These are phyloP conservation scores for Mortierella sp. DNA, from an alignment of 371 early-diverging fungal genomes.

Conservation along the genomic window DNA sequence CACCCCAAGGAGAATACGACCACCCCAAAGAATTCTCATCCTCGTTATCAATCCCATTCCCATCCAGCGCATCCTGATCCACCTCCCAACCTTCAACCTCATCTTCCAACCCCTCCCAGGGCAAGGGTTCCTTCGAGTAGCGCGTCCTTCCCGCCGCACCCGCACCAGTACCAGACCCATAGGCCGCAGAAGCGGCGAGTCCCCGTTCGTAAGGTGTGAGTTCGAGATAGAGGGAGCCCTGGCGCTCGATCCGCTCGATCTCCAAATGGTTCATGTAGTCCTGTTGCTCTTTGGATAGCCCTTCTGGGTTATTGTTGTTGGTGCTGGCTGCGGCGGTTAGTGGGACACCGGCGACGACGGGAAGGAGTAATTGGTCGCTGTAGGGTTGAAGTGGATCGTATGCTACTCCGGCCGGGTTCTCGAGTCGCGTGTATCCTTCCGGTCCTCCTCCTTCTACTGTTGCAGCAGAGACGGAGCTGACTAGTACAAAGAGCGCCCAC, in stretches of 20 bases:
- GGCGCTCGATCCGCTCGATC: slow-evolving; percentile 7
- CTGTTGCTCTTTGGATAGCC: not conserved
- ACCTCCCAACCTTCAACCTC: not conserved
- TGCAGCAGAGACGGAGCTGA: not conserved
- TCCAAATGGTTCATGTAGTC: slow-evolving; percentile 30
- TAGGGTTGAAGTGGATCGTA: slow-evolving; percentile 26
- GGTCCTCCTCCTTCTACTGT: not conserved
- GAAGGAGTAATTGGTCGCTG: slow-evolving; percentile 22
- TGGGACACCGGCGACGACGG: slow-evolving; percentile 41
- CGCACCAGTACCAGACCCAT: not conserved
- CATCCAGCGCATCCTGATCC: not conserved
- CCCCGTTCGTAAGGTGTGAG: slow-evolving; percentile 19
- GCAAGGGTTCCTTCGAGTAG: slow-evolving; percentile 35
- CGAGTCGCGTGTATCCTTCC: not conserved
- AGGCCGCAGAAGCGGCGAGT: not conserved
- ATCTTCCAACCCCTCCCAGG: slow-evolving; percentile 32
- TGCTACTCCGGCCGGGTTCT: slow-evolving; percentile 5
- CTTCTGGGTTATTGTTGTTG: not conserved
- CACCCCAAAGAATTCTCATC: not conserved
- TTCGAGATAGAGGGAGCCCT: slow-evolving; percentile 39
- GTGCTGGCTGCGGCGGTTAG: not conserved
- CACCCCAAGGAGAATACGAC: slow-evolving; percentile 22
- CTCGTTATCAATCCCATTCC: slow-evolving; percentile 10
- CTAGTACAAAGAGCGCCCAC: not conserved
- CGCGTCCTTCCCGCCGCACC: not conserved